Conservation (phyloP, 805 yeast species). For the Vanderwaltozyma polyspora region DNA sequence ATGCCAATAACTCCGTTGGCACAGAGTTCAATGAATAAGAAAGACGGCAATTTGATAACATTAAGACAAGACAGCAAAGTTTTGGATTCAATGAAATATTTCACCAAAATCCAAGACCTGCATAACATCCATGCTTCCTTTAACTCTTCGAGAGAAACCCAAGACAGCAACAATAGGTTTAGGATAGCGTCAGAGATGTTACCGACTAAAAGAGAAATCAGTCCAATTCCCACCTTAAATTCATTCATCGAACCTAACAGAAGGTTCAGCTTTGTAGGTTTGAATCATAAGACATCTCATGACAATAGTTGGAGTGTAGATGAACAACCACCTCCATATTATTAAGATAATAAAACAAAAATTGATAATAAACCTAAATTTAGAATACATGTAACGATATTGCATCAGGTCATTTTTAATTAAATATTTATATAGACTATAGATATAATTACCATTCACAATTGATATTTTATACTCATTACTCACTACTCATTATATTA, state of each 20-base stretch:
- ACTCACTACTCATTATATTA: too few relatives aligned
- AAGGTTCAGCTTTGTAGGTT: conserved; percentile 16
- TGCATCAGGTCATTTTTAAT: conserved; percentile 1
- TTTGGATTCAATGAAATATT: too few relatives aligned
- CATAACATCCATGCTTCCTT: conserved; percentile 4
- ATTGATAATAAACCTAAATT: neutral
- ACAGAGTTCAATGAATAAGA: too few relatives aligned
- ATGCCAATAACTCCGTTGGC: too few relatives aligned
- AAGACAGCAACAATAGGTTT: neutral
- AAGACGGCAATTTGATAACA: too few relatives aligned
- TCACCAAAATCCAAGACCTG: conserved; percentile 1
- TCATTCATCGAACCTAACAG: conserved; percentile 5
- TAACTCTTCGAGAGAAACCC: neutral
- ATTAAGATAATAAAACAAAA: neutral
- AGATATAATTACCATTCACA: too few relatives aligned
- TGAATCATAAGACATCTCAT: conserved; percentile 4
- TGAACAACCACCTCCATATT: conserved; percentile 24
- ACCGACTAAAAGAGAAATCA: neutral
- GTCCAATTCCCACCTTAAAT: neutral
- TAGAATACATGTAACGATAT: neutral
- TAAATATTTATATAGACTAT: conserved; percentile 1
- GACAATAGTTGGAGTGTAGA: conserved; percentile 19
- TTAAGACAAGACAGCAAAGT: too few relatives aligned
- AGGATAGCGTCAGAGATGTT: neutral
- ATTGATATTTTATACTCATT: too few relatives aligned